These are phyloP conservation scores for Acidomyces sp. DNA, from an alignment of 495 filamentous ascomycete species.

Conservation along the genomic window DNA sequence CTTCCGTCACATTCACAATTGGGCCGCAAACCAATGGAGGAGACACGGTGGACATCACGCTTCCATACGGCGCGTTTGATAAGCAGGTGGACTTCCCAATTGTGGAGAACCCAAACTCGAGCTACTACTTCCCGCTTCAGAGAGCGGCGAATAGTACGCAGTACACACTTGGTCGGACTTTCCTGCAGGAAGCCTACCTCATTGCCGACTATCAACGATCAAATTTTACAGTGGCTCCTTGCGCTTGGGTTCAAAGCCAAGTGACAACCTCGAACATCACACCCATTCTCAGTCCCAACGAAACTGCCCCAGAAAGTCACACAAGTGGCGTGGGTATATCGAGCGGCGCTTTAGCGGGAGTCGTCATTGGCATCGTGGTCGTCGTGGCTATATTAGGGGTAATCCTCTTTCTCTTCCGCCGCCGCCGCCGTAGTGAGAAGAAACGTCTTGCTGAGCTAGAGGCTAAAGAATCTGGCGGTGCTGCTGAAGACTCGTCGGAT, in stretches of 20 bases:
- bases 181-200: slow-evolving; percentile 59
- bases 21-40: slow-evolving; percentile 33
- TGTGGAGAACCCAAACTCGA: slow-evolving; percentile 30
- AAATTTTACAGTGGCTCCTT: slow-evolving; percentile 45
- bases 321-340: slow-evolving; percentile 11
- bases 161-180: slow-evolving; percentile 52
- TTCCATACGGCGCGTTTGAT: slow-evolving; percentile 53
- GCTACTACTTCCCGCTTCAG: slow-evolving; percentile 51
- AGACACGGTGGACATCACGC: slow-evolving; percentile 41
- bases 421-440: slow-evolving; percentile 6
- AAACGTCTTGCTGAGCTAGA: slow-evolving; percentile 14
- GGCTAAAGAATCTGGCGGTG: slow-evolving; percentile 14
- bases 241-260: slow-evolving; percentile 30
- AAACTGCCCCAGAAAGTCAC: slow-evolving; percentile 28
- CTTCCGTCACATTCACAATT: slow-evolving; percentile 44
- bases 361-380: slow-evolving; percentile 34
- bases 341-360: slow-evolving; percentile 22
- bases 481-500: not conserved
- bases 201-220: slow-evolving; percentile 51
- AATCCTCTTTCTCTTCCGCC: slow-evolving; percentile 13
- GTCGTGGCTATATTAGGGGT: slow-evolving; percentile 21
- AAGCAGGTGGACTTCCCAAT: slow-evolving; percentile 46
- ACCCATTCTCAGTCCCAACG: slow-evolving; percentile 35
- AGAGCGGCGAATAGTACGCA: slow-evolving; percentile 39
- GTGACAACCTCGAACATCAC: slow-evolving; percentile 33